phyloP scores from a whole-genome alignment of 768 basidiomycete genomes.

The Nevesoporus exiguus region DNA sequence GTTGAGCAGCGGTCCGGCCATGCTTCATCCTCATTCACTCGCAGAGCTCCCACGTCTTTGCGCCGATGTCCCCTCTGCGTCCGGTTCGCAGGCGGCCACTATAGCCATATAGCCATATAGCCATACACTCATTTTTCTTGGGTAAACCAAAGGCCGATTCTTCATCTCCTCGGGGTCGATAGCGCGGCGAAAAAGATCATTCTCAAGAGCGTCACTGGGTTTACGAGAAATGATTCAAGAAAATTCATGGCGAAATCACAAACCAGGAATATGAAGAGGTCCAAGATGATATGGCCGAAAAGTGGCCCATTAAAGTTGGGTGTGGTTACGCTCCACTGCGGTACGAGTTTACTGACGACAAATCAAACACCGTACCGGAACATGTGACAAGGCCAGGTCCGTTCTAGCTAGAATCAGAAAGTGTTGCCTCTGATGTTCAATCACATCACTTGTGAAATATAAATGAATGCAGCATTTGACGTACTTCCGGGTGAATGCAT shows the following conservation, averaged over 20 bases:
- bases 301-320: constrained; percentile 16
- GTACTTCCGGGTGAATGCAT: constrained; percentile 23
- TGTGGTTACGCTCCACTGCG: constrained; percentile 11
- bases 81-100: constrained; percentile 22
- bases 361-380: constrained; percentile 30
- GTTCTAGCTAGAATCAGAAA: constrained; percentile 26
- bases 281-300: constrained; percentile 25
- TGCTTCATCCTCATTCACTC: constrained; percentile 33
- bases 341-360: constrained; percentile 18
- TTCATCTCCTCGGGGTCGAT: constrained; percentile 31
- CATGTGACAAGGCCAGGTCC: constrained; percentile 24
- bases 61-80: constrained; percentile 17
- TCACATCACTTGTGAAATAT: constrained; percentile 8
- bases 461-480: constrained; percentile 1
- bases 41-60: constrained; percentile 29
- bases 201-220: constrained; percentile 23
- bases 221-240: constrained; percentile 31
- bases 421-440: constrained; percentile 17
- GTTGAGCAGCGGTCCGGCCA: constrained; percentile 29
- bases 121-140: constrained; percentile 35
- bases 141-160: constrained; percentile 24
- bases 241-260: constrained; percentile 30
- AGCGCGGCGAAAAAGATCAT: constrained; percentile 27
- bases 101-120: constrained; percentile 32
- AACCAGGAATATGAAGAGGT: constrained; percentile 26